phyloP scores from a whole-genome alignment of 2,329 filamentous ascomycete species.

The Colletotrichum siamense region DNA sequence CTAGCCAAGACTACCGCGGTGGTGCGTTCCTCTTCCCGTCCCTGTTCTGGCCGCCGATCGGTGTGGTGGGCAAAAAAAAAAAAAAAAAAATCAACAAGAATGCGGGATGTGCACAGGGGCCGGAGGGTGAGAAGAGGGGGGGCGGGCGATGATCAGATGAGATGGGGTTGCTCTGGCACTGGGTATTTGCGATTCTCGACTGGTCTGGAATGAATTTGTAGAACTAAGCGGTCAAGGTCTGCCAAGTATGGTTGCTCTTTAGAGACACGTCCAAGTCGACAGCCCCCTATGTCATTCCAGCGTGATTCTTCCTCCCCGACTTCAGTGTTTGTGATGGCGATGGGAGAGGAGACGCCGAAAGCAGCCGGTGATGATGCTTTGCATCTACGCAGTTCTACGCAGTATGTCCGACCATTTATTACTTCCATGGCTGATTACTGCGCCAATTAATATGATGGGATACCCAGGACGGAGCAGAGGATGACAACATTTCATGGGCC shows the following conservation, averaged over 20 bases:
- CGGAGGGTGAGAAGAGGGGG: neutral
- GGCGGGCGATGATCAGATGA: slow-evolving; percentile 14
- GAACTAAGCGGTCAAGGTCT: neutral
- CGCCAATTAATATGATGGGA: neutral
- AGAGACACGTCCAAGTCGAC: neutral
- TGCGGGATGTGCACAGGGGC: slow-evolving; percentile 21
- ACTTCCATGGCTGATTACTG: neutral
- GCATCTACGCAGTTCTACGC: neutral
- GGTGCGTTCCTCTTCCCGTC: neutral
- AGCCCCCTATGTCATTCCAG: neutral
- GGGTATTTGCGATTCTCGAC: slow-evolving; percentile 9
- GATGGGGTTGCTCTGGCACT: slow-evolving; percentile 11
- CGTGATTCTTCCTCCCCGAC: neutral
- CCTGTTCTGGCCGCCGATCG: neutral
- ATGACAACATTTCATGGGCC: neutral
- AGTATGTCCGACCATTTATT: neutral
- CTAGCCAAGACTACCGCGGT: neutral
- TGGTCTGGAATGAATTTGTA: slow-evolving; percentile 13
- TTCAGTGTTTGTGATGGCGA: neutral
- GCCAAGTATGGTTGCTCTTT: neutral
- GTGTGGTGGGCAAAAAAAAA: neutral
- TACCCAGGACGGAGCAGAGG: neutral
- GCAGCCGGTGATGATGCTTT: neutral
- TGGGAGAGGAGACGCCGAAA: neutral
- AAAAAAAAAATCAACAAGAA: neutral